A percentile compares a stretch with the other conserved stretches of the same genome.
phyloP scores from a whole-genome alignment of 805 yeast species.

The Candida dendrica region DNA sequence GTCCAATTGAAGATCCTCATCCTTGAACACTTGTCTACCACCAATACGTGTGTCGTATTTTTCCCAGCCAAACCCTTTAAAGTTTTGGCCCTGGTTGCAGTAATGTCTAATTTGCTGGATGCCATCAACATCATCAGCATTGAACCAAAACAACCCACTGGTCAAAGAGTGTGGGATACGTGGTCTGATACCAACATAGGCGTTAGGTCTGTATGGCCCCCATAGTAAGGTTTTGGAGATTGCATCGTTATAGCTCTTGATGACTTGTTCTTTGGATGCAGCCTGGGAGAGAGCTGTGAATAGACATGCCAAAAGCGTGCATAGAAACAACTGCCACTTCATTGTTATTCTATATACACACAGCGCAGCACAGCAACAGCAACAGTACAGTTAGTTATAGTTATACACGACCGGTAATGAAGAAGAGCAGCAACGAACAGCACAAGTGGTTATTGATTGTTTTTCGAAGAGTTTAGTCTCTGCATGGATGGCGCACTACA shows the following conservation, averaged over 20 bases:
- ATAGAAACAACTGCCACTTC: background rate
- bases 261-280: conserved; percentile 3
- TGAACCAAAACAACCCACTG: conserved; percentile 86
- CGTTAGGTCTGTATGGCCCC: conserved; percentile 90
- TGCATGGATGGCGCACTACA: too few species aligned
- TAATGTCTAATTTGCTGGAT: conserved; percentile 58
- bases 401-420: too few species aligned
- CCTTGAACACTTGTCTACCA: conserved; percentile 71
- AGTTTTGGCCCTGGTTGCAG: conserved; percentile 65
- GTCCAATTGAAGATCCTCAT: conserved; percentile 53
- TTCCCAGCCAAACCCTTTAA: conserved; percentile 79
- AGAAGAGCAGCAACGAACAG: too few species aligned
- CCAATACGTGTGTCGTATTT: conserved; percentile 82
- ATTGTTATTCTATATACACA: background rate
- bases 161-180: conserved; percentile 67
- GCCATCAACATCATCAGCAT: conserved; percentile 49
- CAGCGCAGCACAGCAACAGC: background rate
- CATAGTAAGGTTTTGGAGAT: conserved; percentile 56
- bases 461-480: too few species aligned
- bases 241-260: conserved; percentile 22
- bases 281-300: background rate
- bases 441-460: too few species aligned
- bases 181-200: conserved; percentile 83
- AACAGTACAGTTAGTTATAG: too few species aligned
- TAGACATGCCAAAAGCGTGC: background rate